phyloP scores from a whole-genome alignment of 2,329 filamentous ascomycete genomes.

The Calonectria montana region DNA sequence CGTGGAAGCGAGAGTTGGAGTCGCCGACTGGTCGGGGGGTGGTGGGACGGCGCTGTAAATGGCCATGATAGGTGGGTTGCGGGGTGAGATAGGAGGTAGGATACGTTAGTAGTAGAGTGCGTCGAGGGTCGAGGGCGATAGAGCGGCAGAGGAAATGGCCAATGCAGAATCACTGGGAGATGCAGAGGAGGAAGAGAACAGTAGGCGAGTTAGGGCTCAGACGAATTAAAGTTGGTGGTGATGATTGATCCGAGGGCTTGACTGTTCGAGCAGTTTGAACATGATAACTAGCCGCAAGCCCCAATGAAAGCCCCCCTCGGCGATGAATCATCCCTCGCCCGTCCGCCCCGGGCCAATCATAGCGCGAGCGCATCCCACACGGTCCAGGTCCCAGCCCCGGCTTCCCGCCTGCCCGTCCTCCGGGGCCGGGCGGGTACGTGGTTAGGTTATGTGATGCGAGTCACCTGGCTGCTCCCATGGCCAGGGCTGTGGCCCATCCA shows the following conservation, averaged over 20 bases:
- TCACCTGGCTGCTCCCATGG: not conserved
- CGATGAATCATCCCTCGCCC: conserved; percentile 37
- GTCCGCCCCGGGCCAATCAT: conserved; percentile 43
- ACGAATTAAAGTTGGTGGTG: conserved; percentile 16
- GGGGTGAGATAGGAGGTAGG: conserved; percentile 13
- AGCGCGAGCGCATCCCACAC: conserved; percentile 47
- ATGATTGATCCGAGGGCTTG: conserved; percentile 20
- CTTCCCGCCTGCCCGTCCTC: conserved; percentile 9
- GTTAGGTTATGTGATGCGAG: conserved; percentile 5
- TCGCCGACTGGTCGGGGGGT: conserved; percentile 51
- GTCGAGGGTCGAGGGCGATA: not conserved
- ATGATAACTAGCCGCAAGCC: conserved; percentile 17
- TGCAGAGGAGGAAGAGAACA: not conserved
- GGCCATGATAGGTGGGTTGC: conserved; percentile 53
- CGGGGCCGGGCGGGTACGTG: conserved; percentile 1
- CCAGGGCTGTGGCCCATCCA: not conserved
- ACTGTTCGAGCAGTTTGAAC: conserved; percentile 1
- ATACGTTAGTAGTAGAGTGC: conserved; percentile 12
- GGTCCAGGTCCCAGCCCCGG: conserved; percentile 25
- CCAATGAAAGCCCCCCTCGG: conserved; percentile 26
- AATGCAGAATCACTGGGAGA: not conserved
- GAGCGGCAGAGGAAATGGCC: not conserved
- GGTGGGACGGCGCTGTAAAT: conserved; percentile 66
- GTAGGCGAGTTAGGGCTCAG: conserved; percentile 4
- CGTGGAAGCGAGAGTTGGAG: not conserved